These are phyloP conservation scores for Calvatia gigantea DNA, from an alignment of 768 basidiomycete species.

Conservation along the genomic window DNA sequence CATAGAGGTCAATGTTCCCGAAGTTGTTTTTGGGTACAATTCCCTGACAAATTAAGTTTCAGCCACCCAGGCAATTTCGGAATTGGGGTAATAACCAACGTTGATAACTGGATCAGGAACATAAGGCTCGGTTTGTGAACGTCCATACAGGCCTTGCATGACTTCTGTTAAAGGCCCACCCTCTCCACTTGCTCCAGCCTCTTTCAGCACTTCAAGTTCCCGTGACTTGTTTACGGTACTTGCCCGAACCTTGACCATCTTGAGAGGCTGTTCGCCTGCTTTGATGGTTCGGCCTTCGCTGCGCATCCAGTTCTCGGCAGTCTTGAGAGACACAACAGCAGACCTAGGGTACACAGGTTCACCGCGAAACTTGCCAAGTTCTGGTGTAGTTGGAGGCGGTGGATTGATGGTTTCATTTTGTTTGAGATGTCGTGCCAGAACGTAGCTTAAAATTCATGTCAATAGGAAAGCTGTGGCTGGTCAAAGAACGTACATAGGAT, in stretches of 20 bases:
- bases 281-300: conserved; percentile 68
- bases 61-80: not conserved
- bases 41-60: conserved; percentile 51
- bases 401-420: conserved; percentile 85
- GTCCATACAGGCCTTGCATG: conserved; percentile 86
- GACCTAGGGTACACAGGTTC: conserved; percentile 88
- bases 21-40: conserved; percentile 93
- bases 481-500: conserved; percentile 66
- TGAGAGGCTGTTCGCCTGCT: conserved; percentile 79
- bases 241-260: conserved; percentile 82
- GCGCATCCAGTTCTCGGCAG: conserved; percentile 94
- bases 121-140: conserved; percentile 81
- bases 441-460: conserved; percentile 34
- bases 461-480: not conserved
- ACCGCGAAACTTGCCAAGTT: conserved; percentile 89
- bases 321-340: conserved; percentile 82
- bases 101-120: conserved; percentile 77
- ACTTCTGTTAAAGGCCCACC: conserved; percentile 34
- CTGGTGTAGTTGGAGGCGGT: conserved; percentile 52
- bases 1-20: conserved; percentile 96
- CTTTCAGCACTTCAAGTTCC: conserved; percentile 51
- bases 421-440: conserved; percentile 82
- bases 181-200: conserved; percentile 30
- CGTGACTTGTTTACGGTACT: conserved; percentile 76
- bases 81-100: conserved; percentile 44